Evolutionary conservation across 2,329 filamentous ascomycete species (phyloP), one percentile per base, ranked within the genome.

Genomic region (Colletotrichum lindemuthianum): DNA sequence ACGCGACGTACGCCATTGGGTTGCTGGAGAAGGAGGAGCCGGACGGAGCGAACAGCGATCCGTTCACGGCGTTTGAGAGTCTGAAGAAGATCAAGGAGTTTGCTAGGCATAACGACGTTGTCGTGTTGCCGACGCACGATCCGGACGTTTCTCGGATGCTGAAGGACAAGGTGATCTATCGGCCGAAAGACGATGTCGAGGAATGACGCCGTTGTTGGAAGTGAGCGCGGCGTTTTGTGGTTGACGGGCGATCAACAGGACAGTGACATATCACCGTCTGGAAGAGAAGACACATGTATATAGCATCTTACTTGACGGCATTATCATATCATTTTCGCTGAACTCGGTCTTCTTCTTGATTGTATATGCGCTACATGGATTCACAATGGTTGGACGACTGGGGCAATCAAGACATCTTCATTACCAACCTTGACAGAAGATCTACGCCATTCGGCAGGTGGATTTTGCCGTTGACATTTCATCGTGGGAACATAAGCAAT

Each of bases 21-120:
- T 41, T 71, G 11, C 56, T 77, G 65, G 73, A 77, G 32, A 70
- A 63, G 48, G 74, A 77, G 56, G 66, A 70, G 48, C 70, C 73
- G 4, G 74, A 77, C 63, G 75, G 74, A 0, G 70, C 75, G 9
- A 77, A 73, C 56, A 69, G 65, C 16, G 69, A 73, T 39, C 74
- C 75, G 2, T 45, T 68, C 58, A 58, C 65, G 9, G 75, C 75
- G 2, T 59, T 76, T 41, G 56, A 74, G 57, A 75, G 67, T 24
- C 37, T 75, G 48, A 70, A 63, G 61, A 70, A 59, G 39, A 76
- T 77, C 34, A 76, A 76, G 65, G 60, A 73, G 47, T 76, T 71
- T 58, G 70, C 72, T 2, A 68, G 70, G 47, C 37, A 68, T 32
- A 67, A 54, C 8, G 67, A 71, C 13, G 53, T 74, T 10, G 71